phyloP scores from a whole-genome alignment of 2,329 filamentous ascomycete genomes.

The Fusarium paranaense region DNA sequence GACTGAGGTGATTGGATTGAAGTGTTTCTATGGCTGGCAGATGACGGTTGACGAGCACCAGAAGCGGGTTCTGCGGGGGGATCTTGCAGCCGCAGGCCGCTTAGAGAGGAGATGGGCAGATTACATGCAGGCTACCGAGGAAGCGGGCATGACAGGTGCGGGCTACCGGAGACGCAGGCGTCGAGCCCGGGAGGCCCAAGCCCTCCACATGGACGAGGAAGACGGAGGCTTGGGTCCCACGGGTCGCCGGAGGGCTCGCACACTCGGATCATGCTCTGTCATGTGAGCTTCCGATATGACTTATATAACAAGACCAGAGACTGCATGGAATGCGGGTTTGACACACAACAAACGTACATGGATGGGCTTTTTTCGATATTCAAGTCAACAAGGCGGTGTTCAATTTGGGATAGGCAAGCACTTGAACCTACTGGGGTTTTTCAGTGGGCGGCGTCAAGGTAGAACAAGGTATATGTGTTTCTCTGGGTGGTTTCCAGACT shows the following conservation, averaged over 20 bases:
- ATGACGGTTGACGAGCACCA: conserved; percentile 95
- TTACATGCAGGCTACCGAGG: conserved; percentile 92
- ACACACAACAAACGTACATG: conserved; percentile 6
- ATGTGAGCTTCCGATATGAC: conserved; percentile 64
- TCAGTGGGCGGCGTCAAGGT: conserved; percentile 35
- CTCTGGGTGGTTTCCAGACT: conserved; percentile 1
- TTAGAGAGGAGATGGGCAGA: conserved; percentile 93
- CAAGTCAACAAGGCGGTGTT: conserved; percentile 26
- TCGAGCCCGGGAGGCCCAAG: conserved; percentile 83
- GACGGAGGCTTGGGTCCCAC: conserved; percentile 68
- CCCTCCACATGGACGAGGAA: conserved; percentile 84
- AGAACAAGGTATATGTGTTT: conserved; percentile 32
- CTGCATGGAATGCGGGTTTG: conserved; percentile 4
- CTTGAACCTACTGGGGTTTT: conserved; percentile 17
- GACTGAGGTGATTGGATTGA: conserved; percentile 83
- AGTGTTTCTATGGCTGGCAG: conserved; percentile 96
- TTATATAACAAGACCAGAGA: conserved; percentile 2
- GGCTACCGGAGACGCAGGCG: conserved; percentile 77
- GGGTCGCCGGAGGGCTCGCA: conserved; percentile 72
- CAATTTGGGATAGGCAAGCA: background rate
- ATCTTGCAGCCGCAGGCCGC: conserved; percentile 78
- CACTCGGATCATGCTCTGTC: conserved; percentile 69
- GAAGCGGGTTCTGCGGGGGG: conserved; percentile 83
- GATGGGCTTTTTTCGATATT: conserved; percentile 5
- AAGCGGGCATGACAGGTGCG: conserved; percentile 76